Percentiles rank a stretch among this genome's conserved stretches.
These are phyloP conservation scores for Fusarium bactridioides DNA, from an alignment of 2,329 filamentous ascomycete genomes.

Conservation along the genomic window DNA sequence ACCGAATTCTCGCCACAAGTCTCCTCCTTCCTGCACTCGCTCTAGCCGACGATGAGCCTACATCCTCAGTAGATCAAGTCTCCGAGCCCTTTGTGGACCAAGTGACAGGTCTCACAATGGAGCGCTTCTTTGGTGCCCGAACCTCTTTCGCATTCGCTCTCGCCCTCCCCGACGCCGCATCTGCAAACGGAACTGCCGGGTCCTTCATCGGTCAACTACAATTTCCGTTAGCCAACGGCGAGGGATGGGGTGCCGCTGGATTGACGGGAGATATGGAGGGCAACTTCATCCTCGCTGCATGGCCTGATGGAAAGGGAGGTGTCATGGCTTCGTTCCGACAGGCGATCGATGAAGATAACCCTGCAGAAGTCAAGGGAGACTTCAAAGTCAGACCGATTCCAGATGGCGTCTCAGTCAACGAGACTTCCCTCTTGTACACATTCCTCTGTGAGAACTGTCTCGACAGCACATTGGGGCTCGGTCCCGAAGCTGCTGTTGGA, in stretches of 20 bases:
- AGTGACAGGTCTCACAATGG: conserved; percentile 16
- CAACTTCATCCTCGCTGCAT: neutral
- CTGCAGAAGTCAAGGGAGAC: neutral
- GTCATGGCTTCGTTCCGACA: conserved; percentile 13
- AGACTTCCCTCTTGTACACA: neutral
- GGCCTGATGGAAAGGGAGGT: conserved; percentile 7
- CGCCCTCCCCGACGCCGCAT: neutral
- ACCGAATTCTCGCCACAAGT: neutral
- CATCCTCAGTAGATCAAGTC: neutral
- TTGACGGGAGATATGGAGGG: conserved; percentile 14
- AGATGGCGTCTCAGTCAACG: conserved; percentile 1
- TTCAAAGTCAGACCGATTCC: conserved; percentile 5
- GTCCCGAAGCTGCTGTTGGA: neutral
- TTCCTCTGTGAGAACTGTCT: conserved; percentile 10
- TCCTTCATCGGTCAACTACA: conserved; percentile 2
- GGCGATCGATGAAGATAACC: conserved; percentile 9
- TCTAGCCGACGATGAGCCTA: neutral
- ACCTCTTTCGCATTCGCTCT: neutral
- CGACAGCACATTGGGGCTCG: neutral
- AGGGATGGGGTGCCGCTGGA: conserved; percentile 8
- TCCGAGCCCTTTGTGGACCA: neutral
- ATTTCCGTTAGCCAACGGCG: neutral
- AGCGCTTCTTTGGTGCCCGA: neutral
- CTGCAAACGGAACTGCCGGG: neutral
- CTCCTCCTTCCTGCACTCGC: neutral